A percentile compares a stretch with the other conserved stretches of the same genome.
Evolutionary conservation across 352 stramenopile genomes (phyloP).

Genomic region (Phytopythium montanum): DNA sequence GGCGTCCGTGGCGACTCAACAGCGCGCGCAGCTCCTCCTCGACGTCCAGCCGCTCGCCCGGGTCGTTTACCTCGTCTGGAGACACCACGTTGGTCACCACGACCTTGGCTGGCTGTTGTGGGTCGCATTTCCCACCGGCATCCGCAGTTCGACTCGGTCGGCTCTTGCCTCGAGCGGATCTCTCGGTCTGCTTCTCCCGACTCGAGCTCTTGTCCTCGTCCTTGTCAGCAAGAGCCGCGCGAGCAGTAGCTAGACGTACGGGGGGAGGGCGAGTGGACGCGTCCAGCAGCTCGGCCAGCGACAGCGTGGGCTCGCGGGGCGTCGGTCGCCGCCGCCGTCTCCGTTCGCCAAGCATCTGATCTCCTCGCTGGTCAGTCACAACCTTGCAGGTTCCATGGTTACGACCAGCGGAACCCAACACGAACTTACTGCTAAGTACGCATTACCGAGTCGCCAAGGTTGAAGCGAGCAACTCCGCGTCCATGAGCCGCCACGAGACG

Average conservation of each 20-base stretch:
- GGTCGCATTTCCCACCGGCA: neutral
- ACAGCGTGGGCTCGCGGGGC: conserved; percentile 1
- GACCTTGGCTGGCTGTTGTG: neutral
- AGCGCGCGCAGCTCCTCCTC: neutral
- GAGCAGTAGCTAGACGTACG: neutral
- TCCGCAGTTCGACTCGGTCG: neutral
- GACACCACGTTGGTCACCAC: neutral
- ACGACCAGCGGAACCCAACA: neutral
- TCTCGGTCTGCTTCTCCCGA: conserved; percentile 16
- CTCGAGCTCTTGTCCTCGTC: neutral
- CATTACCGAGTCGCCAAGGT: neutral
- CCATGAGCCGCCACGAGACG: conserved; percentile 26
- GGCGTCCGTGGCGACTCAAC: neutral
- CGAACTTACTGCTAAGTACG: neutral
- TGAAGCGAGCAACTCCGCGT: neutral
- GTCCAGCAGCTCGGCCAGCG: conserved; percentile 2
- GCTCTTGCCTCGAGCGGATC: neutral
- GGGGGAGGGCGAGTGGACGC: neutral
- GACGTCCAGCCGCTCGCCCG: neutral
- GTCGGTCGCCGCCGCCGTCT: conserved; percentile 1
- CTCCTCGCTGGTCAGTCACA: too few species aligned
- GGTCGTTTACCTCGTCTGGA: neutral
- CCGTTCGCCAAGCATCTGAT: neutral
- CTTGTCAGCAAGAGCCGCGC: neutral
- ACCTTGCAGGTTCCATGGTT: neutral